These are phyloP conservation scores for Phytophthora tentaculata DNA, from an alignment of 352 stramenopile species.

Conservation along the genomic window DNA sequence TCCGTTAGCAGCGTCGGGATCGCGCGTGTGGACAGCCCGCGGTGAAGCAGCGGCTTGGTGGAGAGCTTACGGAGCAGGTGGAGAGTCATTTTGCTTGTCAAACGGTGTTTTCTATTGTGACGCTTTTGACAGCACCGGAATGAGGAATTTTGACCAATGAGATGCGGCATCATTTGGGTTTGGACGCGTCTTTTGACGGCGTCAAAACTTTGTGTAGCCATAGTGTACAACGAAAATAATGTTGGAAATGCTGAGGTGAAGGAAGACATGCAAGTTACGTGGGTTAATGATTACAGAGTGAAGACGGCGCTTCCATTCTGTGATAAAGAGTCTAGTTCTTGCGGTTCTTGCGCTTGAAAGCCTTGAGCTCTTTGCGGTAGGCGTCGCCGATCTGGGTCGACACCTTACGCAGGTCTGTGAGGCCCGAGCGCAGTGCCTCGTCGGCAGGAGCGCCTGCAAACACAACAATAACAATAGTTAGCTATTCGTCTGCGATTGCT, in stretches of 20 bases:
- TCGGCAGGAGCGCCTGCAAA: conserved; percentile 60
- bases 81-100: conserved; percentile 3
- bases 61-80: conserved; percentile 16
- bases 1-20: conserved; percentile 56
- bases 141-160: conserved; percentile 26
- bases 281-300: conserved; percentile 40
- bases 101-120: conserved; percentile 5
- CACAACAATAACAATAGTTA: conserved; percentile 3
- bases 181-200: neutral
- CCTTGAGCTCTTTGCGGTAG: conserved; percentile 85
- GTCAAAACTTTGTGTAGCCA: neutral
- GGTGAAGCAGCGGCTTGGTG: conserved; percentile 15
- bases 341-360: conserved; percentile 78
- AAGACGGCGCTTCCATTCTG: neutral
- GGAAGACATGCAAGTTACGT: conserved; percentile 22
- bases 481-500: conserved; percentile 1
- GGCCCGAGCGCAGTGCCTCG: conserved; percentile 62
- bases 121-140: conserved; percentile 10
- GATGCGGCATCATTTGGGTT: neutral
- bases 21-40: conserved; percentile 31
- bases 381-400: conserved; percentile 73
- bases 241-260: neutral
- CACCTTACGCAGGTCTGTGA: conserved; percentile 79
- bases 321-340: conserved; percentile 57
- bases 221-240: neutral